Conservation (phyloP, 2,329 filamentous ascomycete species). For the Stachybotrys elegans region DNA sequence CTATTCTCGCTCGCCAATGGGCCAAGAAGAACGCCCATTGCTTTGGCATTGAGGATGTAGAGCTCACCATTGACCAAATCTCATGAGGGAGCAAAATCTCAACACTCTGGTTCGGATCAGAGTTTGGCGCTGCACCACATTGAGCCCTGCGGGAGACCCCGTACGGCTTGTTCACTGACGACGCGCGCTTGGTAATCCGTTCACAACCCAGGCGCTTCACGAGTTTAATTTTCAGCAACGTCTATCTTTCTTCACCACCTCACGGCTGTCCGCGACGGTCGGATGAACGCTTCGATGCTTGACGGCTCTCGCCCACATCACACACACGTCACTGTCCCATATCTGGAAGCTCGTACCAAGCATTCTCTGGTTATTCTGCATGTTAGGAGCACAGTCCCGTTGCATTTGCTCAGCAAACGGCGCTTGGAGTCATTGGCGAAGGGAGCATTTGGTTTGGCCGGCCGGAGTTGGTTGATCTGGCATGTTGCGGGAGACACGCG, state of each 20-base stretch:
- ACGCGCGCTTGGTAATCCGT: neutral
- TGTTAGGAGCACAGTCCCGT: slow-evolving; percentile 27
- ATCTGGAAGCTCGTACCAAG: slow-evolving; percentile 12
- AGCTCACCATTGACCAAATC: slow-evolving; percentile 45
- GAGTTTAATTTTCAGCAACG: neutral
- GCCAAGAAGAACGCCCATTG: slow-evolving; percentile 70
- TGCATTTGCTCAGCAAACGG: slow-evolving; percentile 32
- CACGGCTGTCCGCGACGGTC: too few relatives aligned
- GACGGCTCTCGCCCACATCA: neutral
- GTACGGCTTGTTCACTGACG: too few relatives aligned
- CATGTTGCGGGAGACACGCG: slow-evolving; percentile 5
- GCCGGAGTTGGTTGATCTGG: slow-evolving; percentile 29
- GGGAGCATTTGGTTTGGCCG: slow-evolving; percentile 28
- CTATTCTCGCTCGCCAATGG: slow-evolving; percentile 88
- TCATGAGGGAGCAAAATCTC: slow-evolving; percentile 15
- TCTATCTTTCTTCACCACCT: neutral
- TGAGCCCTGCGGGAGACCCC: too few relatives aligned
- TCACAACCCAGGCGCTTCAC: neutral
- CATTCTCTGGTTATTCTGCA: slow-evolving; percentile 26
- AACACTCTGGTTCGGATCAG: too few relatives aligned
- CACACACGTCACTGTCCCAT: neutral
- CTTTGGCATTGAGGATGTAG: slow-evolving; percentile 49
- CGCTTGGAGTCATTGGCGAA: slow-evolving; percentile 36
- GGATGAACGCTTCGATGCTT: neutral
- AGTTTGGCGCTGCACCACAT: too few relatives aligned